Evolutionary conservation across 768 basidiomycete species (phyloP), one percentile per base, ranked within the genome.

Genomic region (Lentinula sp.): DNA sequence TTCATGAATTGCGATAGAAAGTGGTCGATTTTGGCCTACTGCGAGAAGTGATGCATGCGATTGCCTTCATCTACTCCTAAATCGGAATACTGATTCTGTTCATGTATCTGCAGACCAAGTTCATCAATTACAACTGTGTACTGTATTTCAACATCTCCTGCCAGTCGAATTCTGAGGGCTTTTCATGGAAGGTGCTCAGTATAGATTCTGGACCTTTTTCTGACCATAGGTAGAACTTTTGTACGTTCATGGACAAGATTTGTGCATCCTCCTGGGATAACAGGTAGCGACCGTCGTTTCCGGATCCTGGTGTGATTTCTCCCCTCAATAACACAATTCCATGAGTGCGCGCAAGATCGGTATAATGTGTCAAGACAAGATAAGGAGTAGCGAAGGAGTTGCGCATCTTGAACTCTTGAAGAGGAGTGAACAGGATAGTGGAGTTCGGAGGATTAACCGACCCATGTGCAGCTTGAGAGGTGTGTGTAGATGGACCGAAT

Each of bases 371-470:
- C 42, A 98, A 68, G 23, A 91, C 89, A 28, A 99, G 80, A 69
- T 93, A 91, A 1, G 96, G 95, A 4, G 93, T 95, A 6, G 97
- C 91, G 71, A 88, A 98, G 16, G 88, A 80, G 57, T 81, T 81
- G 43, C 89, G 86, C 60, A 85, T 74, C 72, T 97, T 96, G 82
- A 93, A 99, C 75, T 98, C 96, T 65, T 90, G 88, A 46, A 98
- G 79, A 2, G 95, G 91, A 0, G 97, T 95, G 77, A 96, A 96
- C 39, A 98, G 79, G 57, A 96, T 80, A 0, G 94, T 95, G 5
- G 94, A 84, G 2, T 74, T 76, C 56, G 76, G 78, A 15, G 84
- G 82, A 65, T 84, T 84, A 10, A 71, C 61, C 2, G 63, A 60
- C 45, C 69, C 64, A 13, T 69, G 67, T 5, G 67, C 64, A 31